These are phyloP conservation scores for Pleomassaria siparia DNA, from an alignment of 2,329 filamentous ascomycete species.

Conservation along the genomic window DNA sequence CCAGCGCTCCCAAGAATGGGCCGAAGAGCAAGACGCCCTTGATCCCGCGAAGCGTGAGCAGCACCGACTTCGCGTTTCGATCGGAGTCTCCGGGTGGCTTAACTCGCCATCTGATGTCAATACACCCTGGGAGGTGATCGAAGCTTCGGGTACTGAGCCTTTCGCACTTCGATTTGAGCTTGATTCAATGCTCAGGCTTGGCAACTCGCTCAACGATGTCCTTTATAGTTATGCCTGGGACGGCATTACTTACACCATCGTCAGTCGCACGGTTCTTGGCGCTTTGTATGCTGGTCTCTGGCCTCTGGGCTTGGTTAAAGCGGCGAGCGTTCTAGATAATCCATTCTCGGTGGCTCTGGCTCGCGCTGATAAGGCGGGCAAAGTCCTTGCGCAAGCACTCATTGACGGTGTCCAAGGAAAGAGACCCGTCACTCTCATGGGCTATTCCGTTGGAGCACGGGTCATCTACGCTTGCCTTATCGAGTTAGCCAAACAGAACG, in stretches of 20 bases:
- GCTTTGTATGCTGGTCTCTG: conserved; percentile 49
- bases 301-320: conserved; percentile 49
- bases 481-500: conserved; percentile 71
- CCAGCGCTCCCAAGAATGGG: conserved; percentile 24
- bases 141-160: conserved; percentile 66
- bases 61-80: conserved; percentile 65
- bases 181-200: conserved; percentile 73
- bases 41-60: conserved; percentile 31
- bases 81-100: conserved; percentile 81
- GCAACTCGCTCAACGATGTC: conserved; percentile 73
- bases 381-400: conserved; percentile 76
- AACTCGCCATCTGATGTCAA: conserved; percentile 68
- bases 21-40: conserved; percentile 26
- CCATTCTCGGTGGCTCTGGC: conserved; percentile 76
- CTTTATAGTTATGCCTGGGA: conserved; percentile 78
- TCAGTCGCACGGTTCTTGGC: conserved; percentile 58
- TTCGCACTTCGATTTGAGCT: conserved; percentile 84
- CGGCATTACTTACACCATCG: conserved; percentile 69
- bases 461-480: conserved; percentile 81
- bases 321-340: conserved; percentile 68
- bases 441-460: conserved; percentile 77
- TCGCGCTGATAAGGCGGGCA: conserved; percentile 76
- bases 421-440: conserved; percentile 75
- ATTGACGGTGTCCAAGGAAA: conserved; percentile 80
- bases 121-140: conserved; percentile 75